A percentile compares a stretch with the other conserved stretches of the same genome.
These are phyloP conservation scores for Gossypium gossypioides DNA, from an alignment of 441 rosid species.

Conservation along the genomic window DNA sequence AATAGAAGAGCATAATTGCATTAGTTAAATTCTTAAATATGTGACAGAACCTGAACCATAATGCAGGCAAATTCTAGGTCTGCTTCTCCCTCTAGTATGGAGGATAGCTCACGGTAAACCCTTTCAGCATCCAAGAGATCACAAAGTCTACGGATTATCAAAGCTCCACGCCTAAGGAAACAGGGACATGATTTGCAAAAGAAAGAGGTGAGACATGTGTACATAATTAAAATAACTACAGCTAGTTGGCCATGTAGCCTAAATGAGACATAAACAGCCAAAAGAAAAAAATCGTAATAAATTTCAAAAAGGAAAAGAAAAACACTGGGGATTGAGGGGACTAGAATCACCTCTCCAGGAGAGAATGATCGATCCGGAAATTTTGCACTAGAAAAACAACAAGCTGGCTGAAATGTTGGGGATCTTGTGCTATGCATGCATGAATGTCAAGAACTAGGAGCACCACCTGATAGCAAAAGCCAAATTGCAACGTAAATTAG, in stretches of 20 bases:
- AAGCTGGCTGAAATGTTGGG: slow-evolving; percentile 81
- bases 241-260: slow-evolving; percentile 4
- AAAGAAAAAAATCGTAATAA: neutral
- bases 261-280: neutral
- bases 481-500: neutral
- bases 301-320: neutral
- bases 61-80: slow-evolving; percentile 92
- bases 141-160: slow-evolving; percentile 88
- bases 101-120: slow-evolving; percentile 87
- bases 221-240: neutral
- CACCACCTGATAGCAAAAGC: slow-evolving; percentile 54
- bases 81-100: slow-evolving; percentile 91
- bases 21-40: slow-evolving; percentile 5
- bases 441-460: slow-evolving; percentile 96
- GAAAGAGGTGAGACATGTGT: neutral
- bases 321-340: slow-evolving; percentile 7
- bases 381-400: slow-evolving; percentile 86
- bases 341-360: slow-evolving; percentile 73
- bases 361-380: slow-evolving; percentile 74
- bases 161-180: slow-evolving; percentile 81
- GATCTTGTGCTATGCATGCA: slow-evolving; percentile 95
- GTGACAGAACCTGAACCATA: slow-evolving; percentile 87
- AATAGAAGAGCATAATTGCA: neutral
- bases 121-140: slow-evolving; percentile 93
- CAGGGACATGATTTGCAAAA: slow-evolving; percentile 12